Base-by-base conservation (phyloP, 2,329 filamentous ascomycete species). In the Diplodia sapinea region DNA sequence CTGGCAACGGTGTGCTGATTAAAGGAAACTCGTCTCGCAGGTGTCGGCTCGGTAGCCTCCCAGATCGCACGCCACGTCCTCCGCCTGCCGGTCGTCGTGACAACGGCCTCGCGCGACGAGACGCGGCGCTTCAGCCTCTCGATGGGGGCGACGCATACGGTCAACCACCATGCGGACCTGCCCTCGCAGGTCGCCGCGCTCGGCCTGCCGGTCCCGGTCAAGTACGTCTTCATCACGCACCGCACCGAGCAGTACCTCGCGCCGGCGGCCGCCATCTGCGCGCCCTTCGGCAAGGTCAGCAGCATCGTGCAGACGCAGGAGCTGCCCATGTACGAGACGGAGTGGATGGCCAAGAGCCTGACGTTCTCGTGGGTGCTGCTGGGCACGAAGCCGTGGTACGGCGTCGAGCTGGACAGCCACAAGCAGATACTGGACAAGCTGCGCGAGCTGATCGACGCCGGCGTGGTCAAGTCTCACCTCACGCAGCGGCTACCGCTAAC, bases 281-380 rank as follows among this genome's bases (percentile, higher is more conserved):
- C 77, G 17, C 80, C 81, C 2, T 82, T 82, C 50, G 80, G 79
- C 9, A 82, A 82, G 70, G 77, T 82, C 7, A 82, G 80, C 74
- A 80, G 77, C 13, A 82, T 83, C 66, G 80, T 83, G 15, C 81
- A 84, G 71, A 78, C 77, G 8, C 70, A 77, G 54, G 77, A 81
- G 40, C 70, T 79, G 38, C 77, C 77, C 29, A 79, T 82, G 78
- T 82, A 83, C 69, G 81, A 80, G 2, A 80, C 80, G 2, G 75
- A 81, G 71, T 82, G 81, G 72, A 81, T 82, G 80, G 76, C 79
- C 59, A 83, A 83, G 72, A 79, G 76, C 17, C 69, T 83, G 62
- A 77, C 76, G 0, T 83, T 82, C 65, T 72, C 75, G 3, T 83
- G 81, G 80, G 78, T 75, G 70, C 74, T 80, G 70, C 57, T 83